Evolutionary conservation across 345 rosid genomes (phyloP).

Genomic region (Gossypium bickii): DNA sequence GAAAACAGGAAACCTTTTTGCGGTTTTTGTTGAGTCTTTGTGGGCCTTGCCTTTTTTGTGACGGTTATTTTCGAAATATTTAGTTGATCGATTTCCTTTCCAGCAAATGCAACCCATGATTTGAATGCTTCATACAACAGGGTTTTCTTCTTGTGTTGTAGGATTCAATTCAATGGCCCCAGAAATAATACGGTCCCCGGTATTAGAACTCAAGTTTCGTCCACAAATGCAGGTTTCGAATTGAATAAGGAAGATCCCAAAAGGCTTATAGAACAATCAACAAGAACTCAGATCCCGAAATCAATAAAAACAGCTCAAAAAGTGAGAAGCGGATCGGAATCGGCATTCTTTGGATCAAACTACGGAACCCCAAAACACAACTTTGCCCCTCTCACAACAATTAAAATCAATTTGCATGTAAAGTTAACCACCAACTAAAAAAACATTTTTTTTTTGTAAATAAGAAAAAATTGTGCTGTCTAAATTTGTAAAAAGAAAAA

Average conservation of each 20-base stretch:
- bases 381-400: no score
- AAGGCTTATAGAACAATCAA: not conserved
- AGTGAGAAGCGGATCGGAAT: not conserved
- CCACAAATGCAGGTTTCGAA: not conserved
- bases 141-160: not conserved
- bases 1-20: constrained; percentile 2
- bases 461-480: no score
- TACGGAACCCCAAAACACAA: not conserved
- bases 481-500: no score
- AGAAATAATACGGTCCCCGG: not conserved
- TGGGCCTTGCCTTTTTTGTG: constrained; percentile 27
- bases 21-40: not conserved
- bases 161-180: not conserved
- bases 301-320: not conserved
- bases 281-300: constrained; percentile 20
- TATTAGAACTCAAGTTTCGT: not conserved
- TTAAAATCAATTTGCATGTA: no score
- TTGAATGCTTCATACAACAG: constrained; percentile 10
- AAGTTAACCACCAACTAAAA: no score
- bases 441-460: no score
- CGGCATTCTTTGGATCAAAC: not conserved
- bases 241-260: not conserved
- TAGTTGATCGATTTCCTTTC: constrained; percentile 48
- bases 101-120: constrained; percentile 91
- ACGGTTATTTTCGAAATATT: constrained; percentile 19